phyloP scores from a whole-genome alignment of 495 filamentous ascomycete genomes.

The Xylaria intraflava region DNA sequence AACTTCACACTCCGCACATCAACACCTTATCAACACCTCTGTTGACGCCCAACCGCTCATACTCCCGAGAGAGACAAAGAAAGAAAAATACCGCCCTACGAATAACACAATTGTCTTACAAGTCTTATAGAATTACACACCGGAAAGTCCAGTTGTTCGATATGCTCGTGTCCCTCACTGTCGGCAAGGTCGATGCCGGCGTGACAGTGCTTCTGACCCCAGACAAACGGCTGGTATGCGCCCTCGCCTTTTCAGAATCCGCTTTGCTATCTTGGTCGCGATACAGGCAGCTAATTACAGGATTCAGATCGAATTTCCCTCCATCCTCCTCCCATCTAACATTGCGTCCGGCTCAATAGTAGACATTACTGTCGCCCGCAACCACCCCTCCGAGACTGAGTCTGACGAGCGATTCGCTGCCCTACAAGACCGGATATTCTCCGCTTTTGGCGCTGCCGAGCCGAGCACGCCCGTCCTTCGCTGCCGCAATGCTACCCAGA shows the following conservation, averaged over 20 bases:
- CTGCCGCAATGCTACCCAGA: constrained; percentile 93
- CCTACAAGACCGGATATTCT: constrained; percentile 82
- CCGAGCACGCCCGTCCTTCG: constrained; percentile 77
- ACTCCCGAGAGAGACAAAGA: not conserved
- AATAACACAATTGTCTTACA: constrained; percentile 1
- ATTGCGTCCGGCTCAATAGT: constrained; percentile 95
- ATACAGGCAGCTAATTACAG: constrained; percentile 1
- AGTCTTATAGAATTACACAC: not conserved
- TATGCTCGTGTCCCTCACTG: constrained; percentile 96
- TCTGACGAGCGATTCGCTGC: constrained; percentile 66
- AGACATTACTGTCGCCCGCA: constrained; percentile 93
- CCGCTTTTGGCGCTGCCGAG: constrained; percentile 72
- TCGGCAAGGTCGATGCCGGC: constrained; percentile 98
- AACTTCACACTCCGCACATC: not conserved
- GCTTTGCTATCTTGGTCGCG: not conserved
- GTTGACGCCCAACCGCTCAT: not conserved
- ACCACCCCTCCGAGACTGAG: constrained; percentile 65
- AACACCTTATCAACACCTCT: not conserved
- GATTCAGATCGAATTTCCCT: constrained; percentile 94
- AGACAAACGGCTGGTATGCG: constrained; percentile 87
- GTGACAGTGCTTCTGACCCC: constrained; percentile 94
- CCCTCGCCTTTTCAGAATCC: not conserved
- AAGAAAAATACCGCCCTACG: not conserved
- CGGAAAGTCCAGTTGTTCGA: constrained; percentile 16
- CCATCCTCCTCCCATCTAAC: constrained; percentile 88